Evolutionary conservation across 1,139 yeast species (phyloP), one percentile per base, ranked within the genome.

Genomic region (Meyerozyma sp.): DNA sequence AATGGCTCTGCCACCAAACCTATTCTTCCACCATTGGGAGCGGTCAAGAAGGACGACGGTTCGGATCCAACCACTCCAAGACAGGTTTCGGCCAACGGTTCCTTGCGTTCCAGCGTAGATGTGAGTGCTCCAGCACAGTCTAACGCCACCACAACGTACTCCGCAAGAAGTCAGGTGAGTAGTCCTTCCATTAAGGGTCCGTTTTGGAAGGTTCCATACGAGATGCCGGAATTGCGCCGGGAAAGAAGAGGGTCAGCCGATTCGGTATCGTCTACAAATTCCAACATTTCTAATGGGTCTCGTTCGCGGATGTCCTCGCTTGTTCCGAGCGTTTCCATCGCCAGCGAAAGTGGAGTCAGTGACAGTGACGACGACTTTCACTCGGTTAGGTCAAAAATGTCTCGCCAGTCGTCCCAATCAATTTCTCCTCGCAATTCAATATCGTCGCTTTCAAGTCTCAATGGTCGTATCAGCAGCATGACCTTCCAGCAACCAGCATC

Each of bases 171-270:
- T 59, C 54, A 38, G 47, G 44, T 43, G 29, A 38, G 49, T 14
- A 61, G 66, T 44, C 70, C 73, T 4, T 71, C 71, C 36, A 64
- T 71, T 35, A 73, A 66, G 47, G 77, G 75, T 13, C 77, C 77
- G 5, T 70, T 73, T 55, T 73, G 78, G 78, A 73, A 71, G 52
- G 78, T 73, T 8, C 78, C 78, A 26, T 73, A 73, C 55, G 77
- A 73, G 52, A 70, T 73, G 77, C 78, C 77, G 1, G 58, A 57
- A 11, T 29, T 23, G 36, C 39, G 35, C 21, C 42, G 41, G 37
- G 43, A 55, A 14, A 55, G 76, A 43, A 56, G 73, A 40, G 62
- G 67, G 1, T 69, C 75, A 2, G 59, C 70, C 5, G 73, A 68
- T 43, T 65, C 70, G 29, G 49, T 65, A 11, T 60, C 68, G 30